Evolutionary conservation across 2,329 filamentous ascomycete genomes (phyloP), one percentile per base, ranked within the genome.

Genomic region (Leptodontidium sp.): DNA sequence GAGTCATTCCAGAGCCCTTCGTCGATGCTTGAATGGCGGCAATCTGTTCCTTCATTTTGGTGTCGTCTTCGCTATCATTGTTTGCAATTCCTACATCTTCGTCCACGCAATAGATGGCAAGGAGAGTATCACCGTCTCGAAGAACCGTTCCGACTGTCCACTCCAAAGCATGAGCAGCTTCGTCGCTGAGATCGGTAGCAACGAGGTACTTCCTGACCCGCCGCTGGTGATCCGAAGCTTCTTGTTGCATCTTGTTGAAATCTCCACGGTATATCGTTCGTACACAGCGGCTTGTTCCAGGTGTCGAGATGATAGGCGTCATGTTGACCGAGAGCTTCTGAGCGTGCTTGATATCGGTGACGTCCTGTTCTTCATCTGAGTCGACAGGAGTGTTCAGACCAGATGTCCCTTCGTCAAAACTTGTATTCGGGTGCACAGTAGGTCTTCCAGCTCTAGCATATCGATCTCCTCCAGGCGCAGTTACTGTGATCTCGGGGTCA

Each of bases 101-200:
- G 73, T 98, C 94, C 29, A 97, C 91, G 67, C 94, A 97, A 81
- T 97, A 97, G 57, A 98, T 93, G 2, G 93, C 94, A 70, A 98
- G 90, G 45, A 99, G 85, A 0, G 95, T 98, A 78, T 99, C 96
- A 8, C 96, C 96, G 75, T 98, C 94, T 61, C 96, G 88, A 38
- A 99, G 84, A 6, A 98, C 94, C 0, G 95, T 98, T 8, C 96
- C 96, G 66, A 99, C 94, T 0, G 95, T 96, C 96, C 96, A 99
- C 79, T 99, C 96, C 40, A 99, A 85, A 1, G 96, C 96, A 79
- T 98, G 97, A 7, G 93, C 93, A 4, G 95, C 94, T 81, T 99
- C 96, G 47, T 96, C 93, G 74, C 94, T 98, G 3, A 98, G 83
- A 80, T 99, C 96, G 0, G 93, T 98, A 2, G 96, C 95, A n/a